A percentile compares a stretch with the other conserved stretches of the same genome.
phyloP scores from a whole-genome alignment of 2,329 filamentous ascomycete species.

The Neofusicoccum ribis region DNA sequence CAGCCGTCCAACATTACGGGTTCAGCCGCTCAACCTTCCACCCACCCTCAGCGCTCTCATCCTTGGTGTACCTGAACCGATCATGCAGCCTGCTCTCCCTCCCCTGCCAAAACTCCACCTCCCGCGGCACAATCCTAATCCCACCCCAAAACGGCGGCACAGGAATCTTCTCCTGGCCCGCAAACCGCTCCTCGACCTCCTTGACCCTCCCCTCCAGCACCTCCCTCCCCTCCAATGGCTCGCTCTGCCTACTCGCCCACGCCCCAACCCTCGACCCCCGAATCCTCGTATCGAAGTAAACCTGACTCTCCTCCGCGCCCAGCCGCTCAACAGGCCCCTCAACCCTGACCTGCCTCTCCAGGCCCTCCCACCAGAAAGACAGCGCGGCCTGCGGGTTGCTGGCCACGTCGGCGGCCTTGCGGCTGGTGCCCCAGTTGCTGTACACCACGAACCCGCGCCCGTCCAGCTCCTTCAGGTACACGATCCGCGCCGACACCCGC shows the following conservation, averaged over 20 bases:
- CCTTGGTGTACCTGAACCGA: constrained; percentile 79
- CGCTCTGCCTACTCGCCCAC: constrained; percentile 89
- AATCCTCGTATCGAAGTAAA: constrained; percentile 66
- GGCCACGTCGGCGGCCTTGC: constrained; percentile 66
- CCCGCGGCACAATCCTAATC: constrained; percentile 77
- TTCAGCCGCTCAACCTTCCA: constrained; percentile 75
- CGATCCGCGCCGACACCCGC: constrained; percentile 77
- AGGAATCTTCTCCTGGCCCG: constrained; percentile 75
- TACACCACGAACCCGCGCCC: constrained; percentile 83
- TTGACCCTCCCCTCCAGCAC: constrained; percentile 75
- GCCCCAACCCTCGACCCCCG: constrained; percentile 83
- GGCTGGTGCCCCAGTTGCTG: constrained; percentile 82
- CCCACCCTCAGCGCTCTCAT: constrained; percentile 46
- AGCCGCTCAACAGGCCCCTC: constrained; percentile 75
- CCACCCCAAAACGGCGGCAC: constrained; percentile 96
- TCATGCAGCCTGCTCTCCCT: constrained; percentile 88
- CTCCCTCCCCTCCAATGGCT: constrained; percentile 68
- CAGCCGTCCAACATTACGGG: constrained; percentile 50
- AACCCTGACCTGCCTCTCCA: constrained; percentile 88
- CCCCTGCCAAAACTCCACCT: constrained; percentile 96
- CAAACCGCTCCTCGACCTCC: constrained; percentile 75
- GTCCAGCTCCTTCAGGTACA: constrained; percentile 96
- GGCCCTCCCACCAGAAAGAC: constrained; percentile 84
- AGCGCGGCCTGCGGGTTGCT: constrained; percentile 77
- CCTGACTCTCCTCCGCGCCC: constrained; percentile 67